These are phyloP conservation scores for Dentipellis fragilis DNA, from an alignment of 768 basidiomycete species.

Conservation along the genomic window DNA sequence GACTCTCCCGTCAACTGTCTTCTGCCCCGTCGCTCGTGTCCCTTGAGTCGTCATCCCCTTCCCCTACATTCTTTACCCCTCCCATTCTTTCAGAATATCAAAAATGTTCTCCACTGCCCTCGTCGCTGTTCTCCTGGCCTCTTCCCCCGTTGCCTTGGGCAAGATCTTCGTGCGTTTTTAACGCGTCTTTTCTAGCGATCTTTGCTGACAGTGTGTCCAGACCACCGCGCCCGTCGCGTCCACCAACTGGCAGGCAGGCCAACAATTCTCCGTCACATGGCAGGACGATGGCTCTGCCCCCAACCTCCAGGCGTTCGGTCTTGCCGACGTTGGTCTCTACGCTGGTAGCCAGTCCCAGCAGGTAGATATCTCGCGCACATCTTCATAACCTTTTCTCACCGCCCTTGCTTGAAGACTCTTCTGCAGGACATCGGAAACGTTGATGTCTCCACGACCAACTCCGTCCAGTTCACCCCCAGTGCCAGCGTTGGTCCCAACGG, in stretches of 20 bases:
- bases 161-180: constrained; percentile 7
- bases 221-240: constrained; percentile 43
- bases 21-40: no score
- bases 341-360: constrained; percentile 52
- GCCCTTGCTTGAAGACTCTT: constrained; percentile 29
- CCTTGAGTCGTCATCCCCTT: constrained; percentile 1
- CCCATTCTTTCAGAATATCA: constrained; percentile 8
- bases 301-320: constrained; percentile 40
- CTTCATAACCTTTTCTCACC: constrained; percentile 1
- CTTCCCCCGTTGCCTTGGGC: constrained; percentile 7
- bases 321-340: constrained; percentile 45
- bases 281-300: constrained; percentile 42
- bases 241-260: constrained; percentile 40
- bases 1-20: no score
- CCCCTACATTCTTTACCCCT: constrained; percentile 6
- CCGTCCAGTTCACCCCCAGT: constrained; percentile 42
- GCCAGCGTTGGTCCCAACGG: constrained; percentile 44
- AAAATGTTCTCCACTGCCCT: constrained; percentile 11
- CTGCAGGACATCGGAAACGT: constrained; percentile 43
- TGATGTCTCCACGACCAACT: constrained; percentile 39
- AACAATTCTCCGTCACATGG: constrained; percentile 45
- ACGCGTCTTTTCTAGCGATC: neutral
- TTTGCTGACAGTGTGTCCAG: constrained; percentile 22
- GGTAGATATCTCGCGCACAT: constrained; percentile 24
- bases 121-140: constrained; percentile 5